Evolutionary conservation across 148 eudicot genomes (phyloP).

Genomic region (Mesembryanthemum crystallinum): DNA sequence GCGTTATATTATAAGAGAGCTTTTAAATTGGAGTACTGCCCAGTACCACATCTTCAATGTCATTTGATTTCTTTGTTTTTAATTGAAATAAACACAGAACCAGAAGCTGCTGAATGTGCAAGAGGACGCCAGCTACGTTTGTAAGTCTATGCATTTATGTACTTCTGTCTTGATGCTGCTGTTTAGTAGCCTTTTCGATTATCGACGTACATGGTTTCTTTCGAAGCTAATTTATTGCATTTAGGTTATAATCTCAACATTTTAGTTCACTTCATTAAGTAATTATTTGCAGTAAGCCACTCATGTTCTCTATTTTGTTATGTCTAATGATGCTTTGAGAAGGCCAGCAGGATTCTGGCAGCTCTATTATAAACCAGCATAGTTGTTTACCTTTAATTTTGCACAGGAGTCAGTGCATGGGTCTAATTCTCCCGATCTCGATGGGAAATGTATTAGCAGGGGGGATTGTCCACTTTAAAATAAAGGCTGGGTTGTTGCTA

Average conservation of each 20-base stretch:
- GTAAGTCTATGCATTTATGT: constrained; percentile 47
- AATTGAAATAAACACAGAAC: constrained; percentile 43
- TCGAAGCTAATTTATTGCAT: not conserved
- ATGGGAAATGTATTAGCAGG: not conserved
- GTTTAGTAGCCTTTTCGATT: not conserved
- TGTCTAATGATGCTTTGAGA: not conserved
- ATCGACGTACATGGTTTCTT: not conserved
- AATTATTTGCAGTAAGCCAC: not conserved
- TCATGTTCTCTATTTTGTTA: not conserved
- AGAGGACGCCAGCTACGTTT: constrained; percentile 89
- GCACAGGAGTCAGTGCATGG: not conserved
- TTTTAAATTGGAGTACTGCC: not conserved
- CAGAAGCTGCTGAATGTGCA: constrained; percentile 71
- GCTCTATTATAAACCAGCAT: not conserved
- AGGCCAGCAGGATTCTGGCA: not conserved
- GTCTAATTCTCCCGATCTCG: not conserved
- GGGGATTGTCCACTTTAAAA: not conserved
- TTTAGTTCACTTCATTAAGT: not conserved
- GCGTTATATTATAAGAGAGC: not conserved
- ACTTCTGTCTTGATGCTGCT: constrained; percentile 7
- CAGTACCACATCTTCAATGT: constrained; percentile 4
- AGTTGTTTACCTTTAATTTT: not conserved
- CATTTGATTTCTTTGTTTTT: not conserved
- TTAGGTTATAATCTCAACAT: not conserved
- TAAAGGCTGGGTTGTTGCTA: not conserved